phyloP scores from a whole-genome alignment of 306 rosid genomes.

The Medicago truncatula region DNA sequence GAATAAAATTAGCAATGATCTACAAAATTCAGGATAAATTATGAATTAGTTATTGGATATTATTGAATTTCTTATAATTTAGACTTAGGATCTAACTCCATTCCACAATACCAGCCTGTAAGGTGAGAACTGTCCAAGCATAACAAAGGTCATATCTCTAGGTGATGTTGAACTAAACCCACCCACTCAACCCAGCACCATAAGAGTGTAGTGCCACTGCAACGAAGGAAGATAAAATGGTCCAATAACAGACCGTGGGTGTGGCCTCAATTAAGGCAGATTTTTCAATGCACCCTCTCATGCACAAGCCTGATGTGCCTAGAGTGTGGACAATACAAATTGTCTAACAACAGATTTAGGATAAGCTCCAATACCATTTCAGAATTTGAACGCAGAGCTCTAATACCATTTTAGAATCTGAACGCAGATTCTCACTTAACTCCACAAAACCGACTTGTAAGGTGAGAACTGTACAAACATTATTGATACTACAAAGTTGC shows the following conservation, averaged over 20 bases:
- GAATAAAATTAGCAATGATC: constrained; percentile 88
- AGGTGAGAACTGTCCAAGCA: neutral
- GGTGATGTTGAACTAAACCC: neutral
- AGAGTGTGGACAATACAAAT: neutral
- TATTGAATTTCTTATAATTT: constrained; percentile 19
- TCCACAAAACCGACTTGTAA: neutral
- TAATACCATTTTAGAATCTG: neutral
- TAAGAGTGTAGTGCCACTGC: neutral
- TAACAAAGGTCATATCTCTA: neutral
- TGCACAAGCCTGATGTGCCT: neutral
- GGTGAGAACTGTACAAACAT: neutral
- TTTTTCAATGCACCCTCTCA: neutral
- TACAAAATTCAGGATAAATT: constrained; percentile 44
- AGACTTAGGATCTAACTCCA: neutral
- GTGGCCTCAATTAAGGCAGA: neutral
- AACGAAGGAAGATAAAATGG: neutral
- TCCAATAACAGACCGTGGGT: neutral
- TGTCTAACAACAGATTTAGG: neutral
- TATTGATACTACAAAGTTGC: neutral
- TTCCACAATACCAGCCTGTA: neutral
- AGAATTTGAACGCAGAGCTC: neutral
- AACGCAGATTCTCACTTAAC: neutral
- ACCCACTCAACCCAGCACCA: neutral
- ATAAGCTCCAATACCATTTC: neutral
- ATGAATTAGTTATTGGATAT: constrained; percentile 34